Percentiles rank a stretch among this genome's conserved stretches.
These are phyloP conservation scores for Trypanosomatidae sp. DNA, from an alignment of 208 protist genomes.

Conservation along the genomic window DNA sequence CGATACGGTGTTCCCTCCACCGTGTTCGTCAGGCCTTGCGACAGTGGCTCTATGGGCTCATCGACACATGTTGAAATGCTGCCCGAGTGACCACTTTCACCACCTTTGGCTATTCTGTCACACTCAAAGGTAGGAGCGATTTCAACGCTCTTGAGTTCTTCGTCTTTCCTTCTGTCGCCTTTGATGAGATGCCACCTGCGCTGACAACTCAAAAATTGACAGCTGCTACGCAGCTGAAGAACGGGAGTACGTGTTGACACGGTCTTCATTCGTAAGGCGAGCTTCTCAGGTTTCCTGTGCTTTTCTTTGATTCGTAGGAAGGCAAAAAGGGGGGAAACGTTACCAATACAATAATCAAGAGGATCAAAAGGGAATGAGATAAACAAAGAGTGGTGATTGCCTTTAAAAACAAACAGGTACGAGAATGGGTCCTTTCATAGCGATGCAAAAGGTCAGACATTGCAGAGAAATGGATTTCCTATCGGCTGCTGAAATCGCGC, in stretches of 20 bases:
- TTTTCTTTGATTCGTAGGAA: background rate
- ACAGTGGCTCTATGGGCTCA: conserved; percentile 45
- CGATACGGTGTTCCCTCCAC: conserved; percentile 57
- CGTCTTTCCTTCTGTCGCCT: conserved; percentile 21
- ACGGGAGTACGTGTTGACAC: background rate
- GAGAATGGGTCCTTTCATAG: background rate
- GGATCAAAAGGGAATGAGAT: background rate
- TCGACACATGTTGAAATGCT: background rate
- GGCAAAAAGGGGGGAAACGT: background rate
- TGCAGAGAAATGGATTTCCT: background rate
- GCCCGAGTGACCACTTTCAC: background rate
- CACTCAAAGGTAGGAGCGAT: conserved; percentile 26
- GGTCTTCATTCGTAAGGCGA: background rate
- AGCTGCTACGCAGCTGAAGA: background rate
- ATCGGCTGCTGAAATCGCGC: background rate
- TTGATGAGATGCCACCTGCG: conserved; percentile 14
- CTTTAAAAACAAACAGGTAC: background rate
- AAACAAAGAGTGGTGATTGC: background rate
- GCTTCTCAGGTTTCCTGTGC: background rate
- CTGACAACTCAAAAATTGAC: background rate
- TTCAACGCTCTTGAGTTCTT: conserved; percentile 22
- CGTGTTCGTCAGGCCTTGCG: conserved; percentile 60
- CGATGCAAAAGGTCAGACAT: background rate
- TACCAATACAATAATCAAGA: background rate
- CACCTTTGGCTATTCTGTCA: background rate